Evolutionary conservation across 352 stramenopile genomes (phyloP).

Genomic region (Aphanomyces stellatus): DNA sequence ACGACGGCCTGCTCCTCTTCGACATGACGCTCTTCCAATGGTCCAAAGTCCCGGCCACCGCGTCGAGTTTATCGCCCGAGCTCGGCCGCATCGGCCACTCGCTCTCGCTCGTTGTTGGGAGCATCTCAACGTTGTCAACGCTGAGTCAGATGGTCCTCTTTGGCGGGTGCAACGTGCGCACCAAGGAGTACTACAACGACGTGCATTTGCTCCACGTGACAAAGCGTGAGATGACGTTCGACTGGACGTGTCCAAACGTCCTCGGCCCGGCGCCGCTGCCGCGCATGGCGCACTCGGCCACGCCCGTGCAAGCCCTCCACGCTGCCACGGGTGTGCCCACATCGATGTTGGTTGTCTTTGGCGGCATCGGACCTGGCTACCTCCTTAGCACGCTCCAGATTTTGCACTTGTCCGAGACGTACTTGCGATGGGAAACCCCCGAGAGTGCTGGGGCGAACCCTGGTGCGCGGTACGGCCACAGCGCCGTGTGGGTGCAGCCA

Average conservation of each 20-base stretch:
- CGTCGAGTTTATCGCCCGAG: background rate
- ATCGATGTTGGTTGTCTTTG: background rate
- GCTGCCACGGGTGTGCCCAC: background rate
- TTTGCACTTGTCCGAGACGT: slow-evolving; percentile 1
- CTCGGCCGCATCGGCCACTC: slow-evolving; percentile 1
- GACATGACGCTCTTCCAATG: background rate
- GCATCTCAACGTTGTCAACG: background rate
- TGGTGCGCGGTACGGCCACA: slow-evolving; percentile 2
- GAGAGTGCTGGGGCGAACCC: background rate
- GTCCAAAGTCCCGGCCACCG: background rate
- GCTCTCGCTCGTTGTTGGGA: background rate
- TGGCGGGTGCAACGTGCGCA: background rate
- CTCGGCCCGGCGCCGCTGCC: background rate
- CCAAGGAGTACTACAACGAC: slow-evolving; percentile 8
- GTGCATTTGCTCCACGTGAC: background rate
- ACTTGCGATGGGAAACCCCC: slow-evolving; percentile 6
- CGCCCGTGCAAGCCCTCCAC: background rate
- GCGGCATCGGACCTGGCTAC: background rate
- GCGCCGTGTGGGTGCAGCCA: background rate
- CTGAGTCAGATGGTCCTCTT: background rate
- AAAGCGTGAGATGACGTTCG: background rate
- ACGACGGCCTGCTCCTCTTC: background rate
- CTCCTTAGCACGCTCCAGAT: slow-evolving; percentile 3
- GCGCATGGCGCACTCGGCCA: slow-evolving; percentile 1
- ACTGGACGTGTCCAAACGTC: background rate